Evolutionary conservation across 257 asterid species (phyloP).

Genomic region (Scutellaria baicalensis): DNA sequence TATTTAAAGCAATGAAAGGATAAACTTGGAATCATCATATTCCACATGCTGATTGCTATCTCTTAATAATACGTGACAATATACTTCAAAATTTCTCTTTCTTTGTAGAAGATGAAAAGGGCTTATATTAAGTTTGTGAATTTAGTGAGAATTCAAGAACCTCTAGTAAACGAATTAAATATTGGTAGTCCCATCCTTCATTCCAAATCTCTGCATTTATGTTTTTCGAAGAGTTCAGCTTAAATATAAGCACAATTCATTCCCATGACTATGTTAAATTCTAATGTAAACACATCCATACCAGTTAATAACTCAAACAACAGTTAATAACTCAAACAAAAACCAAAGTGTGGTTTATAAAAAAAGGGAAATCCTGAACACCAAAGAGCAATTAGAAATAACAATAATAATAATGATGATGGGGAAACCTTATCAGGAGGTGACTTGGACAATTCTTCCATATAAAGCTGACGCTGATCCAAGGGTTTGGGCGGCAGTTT

Average conservation of each 20-base stretch:
- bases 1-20: not conserved
- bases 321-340: not conserved
- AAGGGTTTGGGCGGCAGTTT: slow-evolving; percentile 66
- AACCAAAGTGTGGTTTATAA: not conserved
- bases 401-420: not conserved
- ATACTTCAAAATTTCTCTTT: not conserved
- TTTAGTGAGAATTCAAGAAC: not conserved
- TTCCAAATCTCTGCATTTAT: not conserved
- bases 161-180: not conserved
- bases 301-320: not conserved
- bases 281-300: not conserved
- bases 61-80: not conserved
- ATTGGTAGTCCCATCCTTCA: not conserved
- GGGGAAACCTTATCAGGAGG: slow-evolving; percentile 81
- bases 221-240: not conserved
- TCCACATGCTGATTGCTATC: not conserved
- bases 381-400: not conserved
- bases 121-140: not conserved
- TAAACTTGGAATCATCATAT: not conserved
- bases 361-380: not conserved
- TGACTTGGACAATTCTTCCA: slow-evolving; percentile 65
- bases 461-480: slow-evolving; percentile 57
- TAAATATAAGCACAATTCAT: not conserved
- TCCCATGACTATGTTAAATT: not conserved
- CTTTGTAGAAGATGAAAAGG: not conserved